A percentile compares a stretch with the other conserved stretches of the same genome.
Evolutionary conservation across 306 rosid genomes (phyloP).

Genomic region (Dalbergia cultrata): DNA sequence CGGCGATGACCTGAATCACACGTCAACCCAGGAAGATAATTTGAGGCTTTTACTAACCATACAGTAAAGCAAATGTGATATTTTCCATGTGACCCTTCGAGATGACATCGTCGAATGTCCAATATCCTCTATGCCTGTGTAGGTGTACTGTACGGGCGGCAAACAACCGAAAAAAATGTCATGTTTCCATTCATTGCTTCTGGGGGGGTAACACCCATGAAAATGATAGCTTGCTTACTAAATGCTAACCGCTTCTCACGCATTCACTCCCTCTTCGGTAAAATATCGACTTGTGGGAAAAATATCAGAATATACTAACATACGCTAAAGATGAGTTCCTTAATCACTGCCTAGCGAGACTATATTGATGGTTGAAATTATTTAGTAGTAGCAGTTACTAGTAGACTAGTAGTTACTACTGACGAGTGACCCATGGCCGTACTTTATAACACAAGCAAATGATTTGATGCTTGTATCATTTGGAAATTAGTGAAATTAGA

Average conservation of each 20-base stretch:
- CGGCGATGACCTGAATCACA: background rate
- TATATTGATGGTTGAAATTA: background rate
- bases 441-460: background rate
- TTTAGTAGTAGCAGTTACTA: no score
- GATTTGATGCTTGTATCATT: no score
- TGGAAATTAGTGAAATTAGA: no score
- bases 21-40: background rate
- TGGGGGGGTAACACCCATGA: background rate
- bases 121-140: no score
- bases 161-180: slow-evolving; percentile 31
- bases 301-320: no score
- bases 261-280: background rate
- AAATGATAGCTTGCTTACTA: background rate
- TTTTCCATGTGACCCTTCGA: background rate
- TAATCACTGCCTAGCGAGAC: background rate
- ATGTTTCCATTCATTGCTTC: background rate
- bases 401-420: background rate
- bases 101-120: background rate
- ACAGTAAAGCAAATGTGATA: background rate
- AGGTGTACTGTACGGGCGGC: background rate
- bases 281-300: no score
- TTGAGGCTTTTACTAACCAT: background rate
- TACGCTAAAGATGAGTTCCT: background rate
- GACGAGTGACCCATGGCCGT: background rate
- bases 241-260: background rate